Conservation (phyloP, 306 rosid genomes). For the Leucaena leucocephala region DNA sequence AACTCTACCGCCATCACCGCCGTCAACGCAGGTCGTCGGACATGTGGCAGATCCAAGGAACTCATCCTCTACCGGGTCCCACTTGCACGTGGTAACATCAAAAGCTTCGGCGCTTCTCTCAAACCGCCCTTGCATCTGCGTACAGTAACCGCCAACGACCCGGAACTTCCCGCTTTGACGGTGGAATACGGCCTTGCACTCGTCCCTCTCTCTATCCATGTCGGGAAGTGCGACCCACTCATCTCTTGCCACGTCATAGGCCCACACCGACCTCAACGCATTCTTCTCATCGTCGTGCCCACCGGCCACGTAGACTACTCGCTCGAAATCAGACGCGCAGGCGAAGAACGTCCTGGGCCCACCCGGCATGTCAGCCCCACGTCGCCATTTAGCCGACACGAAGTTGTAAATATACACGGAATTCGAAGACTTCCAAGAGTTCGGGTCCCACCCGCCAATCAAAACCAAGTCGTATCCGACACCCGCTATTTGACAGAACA, state of each 20-base stretch:
- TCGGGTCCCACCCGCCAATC: conserved; percentile 80
- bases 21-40: conserved; percentile 51
- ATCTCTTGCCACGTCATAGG: conserved; percentile 55
- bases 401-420: conserved; percentile 60
- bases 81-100: conserved; percentile 42
- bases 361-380: conserved; percentile 73
- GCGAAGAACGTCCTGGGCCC: conserved; percentile 65
- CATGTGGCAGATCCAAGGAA: conserved; percentile 47
- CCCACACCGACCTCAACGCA: conserved; percentile 59
- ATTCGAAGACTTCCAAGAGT: conserved; percentile 58
- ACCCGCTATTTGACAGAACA: conserved; percentile 64
- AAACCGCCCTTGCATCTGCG: conserved; percentile 74
- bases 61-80: conserved; percentile 47
- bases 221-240: conserved; percentile 55
- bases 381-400: conserved; percentile 54
- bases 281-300: conserved; percentile 74
- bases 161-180: conserved; percentile 40
- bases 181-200: conserved; percentile 59
- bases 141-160: conserved; percentile 63
- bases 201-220: conserved; percentile 71
- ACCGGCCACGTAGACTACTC: conserved; percentile 55
- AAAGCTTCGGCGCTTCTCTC: conserved; percentile 60
- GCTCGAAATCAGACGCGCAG: conserved; percentile 49
- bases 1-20: conserved; percentile 11
- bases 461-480: conserved; percentile 62